These are phyloP conservation scores for Quillaja saponaria DNA, from an alignment of 306 rosid genomes.

Conservation along the genomic window DNA sequence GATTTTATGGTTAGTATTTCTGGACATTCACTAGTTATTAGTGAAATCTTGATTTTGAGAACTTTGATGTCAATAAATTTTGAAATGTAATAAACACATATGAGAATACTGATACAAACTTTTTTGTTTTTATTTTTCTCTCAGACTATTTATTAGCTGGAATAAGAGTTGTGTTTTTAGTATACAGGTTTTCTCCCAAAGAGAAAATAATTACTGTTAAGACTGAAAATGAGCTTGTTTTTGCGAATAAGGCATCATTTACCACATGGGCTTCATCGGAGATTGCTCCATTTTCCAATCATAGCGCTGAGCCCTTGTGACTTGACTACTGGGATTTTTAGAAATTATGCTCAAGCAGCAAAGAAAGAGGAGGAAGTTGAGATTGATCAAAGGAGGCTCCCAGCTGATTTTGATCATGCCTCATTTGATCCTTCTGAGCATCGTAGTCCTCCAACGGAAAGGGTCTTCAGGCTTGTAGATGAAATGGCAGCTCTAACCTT, in stretches of 20 bases:
- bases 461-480: constrained; percentile 80
- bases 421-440: constrained; percentile 78
- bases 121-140: constrained; percentile 27
- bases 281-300: constrained; percentile 24
- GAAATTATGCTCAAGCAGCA: constrained; percentile 67
- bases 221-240: constrained; percentile 60
- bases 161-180: constrained; percentile 19
- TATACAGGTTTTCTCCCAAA: constrained; percentile 36
- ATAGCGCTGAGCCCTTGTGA: constrained; percentile 29
- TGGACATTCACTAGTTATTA: too few species aligned
- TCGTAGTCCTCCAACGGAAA: constrained; percentile 80
- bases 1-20: too few species aligned
- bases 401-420: constrained; percentile 86
- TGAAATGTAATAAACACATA: too few species aligned
- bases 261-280: constrained; percentile 45
- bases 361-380: constrained; percentile 74
- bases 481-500: constrained; percentile 78
- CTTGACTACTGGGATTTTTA: constrained; percentile 32
- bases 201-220: constrained; percentile 14
- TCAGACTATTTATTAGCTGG: constrained; percentile 33
- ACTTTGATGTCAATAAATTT: too few species aligned
- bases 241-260: constrained; percentile 53
- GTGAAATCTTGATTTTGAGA: too few species aligned
- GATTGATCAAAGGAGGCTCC: constrained; percentile 89
- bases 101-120: too few species aligned